These are phyloP conservation scores for Lantana camara DNA, from an alignment of 257 asterid species.

Conservation along the genomic window DNA sequence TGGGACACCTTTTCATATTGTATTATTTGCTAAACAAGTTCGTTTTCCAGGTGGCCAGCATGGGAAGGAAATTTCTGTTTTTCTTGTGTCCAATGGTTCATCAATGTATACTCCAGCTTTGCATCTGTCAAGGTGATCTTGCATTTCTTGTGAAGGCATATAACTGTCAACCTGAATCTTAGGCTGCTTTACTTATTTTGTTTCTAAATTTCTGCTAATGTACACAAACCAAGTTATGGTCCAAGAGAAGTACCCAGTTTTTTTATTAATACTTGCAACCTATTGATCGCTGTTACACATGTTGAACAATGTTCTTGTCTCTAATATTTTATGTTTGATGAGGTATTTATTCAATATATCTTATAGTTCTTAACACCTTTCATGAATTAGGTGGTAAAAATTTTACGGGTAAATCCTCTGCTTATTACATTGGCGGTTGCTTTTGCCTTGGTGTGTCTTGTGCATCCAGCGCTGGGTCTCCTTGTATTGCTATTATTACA, in stretches of 20 bases:
- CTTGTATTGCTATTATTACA: slow-evolving; percentile 71
- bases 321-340: too few relatives aligned
- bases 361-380: background rate
- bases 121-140: slow-evolving; percentile 68
- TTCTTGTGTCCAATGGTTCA: slow-evolving; percentile 46
- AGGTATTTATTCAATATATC: too few relatives aligned
- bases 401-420: slow-evolving; percentile 57
- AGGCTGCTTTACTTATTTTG: background rate
- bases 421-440: slow-evolving; percentile 68
- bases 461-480: slow-evolving; percentile 96
- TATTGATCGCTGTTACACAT: background rate
- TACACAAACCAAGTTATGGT: slow-evolving; percentile 11
- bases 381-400: slow-evolving; percentile 66
- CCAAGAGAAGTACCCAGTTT: slow-evolving; percentile 6
- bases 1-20: slow-evolving; percentile 12
- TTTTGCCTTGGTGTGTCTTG: slow-evolving; percentile 61
- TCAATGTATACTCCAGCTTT: slow-evolving; percentile 49
- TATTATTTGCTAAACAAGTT: slow-evolving; percentile 33
- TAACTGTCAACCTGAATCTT: slow-evolving; percentile 12
- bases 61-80: slow-evolving; percentile 57
- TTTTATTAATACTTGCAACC: slow-evolving; percentile 9
- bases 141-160: slow-evolving; percentile 16
- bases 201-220: slow-evolving; percentile 15
- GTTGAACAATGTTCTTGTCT: too few relatives aligned
- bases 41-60: slow-evolving; percentile 67